A percentile compares a stretch with the other conserved stretches of the same genome.
Conservation (phyloP, 441 rosid genomes). For the Pelargonium citronellum region DNA sequence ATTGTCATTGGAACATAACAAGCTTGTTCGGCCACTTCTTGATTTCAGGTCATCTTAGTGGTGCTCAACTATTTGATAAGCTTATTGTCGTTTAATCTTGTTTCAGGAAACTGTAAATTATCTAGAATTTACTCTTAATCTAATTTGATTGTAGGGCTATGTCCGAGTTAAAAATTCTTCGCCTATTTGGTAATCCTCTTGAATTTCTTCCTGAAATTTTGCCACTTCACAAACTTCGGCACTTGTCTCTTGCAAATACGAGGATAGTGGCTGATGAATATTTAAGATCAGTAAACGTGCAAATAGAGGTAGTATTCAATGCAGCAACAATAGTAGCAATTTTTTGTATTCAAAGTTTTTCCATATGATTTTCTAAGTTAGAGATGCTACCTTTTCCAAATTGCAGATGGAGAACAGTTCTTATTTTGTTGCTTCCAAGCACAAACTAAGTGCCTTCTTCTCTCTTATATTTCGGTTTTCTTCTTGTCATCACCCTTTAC, state of each 20-base stretch:
- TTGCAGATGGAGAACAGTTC: constrained; percentile 84
- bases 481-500: constrained; percentile 93
- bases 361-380: constrained; percentile 17
- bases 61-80: constrained; percentile 16
- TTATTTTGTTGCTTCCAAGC: constrained; percentile 87
- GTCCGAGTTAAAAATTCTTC: constrained; percentile 73
- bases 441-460: constrained; percentile 95
- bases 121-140: constrained; percentile 23
- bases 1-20: constrained; percentile 88
- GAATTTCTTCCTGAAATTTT: constrained; percentile 96
- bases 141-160: constrained; percentile 76
- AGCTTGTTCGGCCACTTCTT: constrained; percentile 89
- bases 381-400: constrained; percentile 21
- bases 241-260: constrained; percentile 84
- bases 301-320: constrained; percentile 65
- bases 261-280: constrained; percentile 87
- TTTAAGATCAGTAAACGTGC: constrained; percentile 79
- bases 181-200: constrained; percentile 92
- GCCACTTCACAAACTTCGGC: constrained; percentile 79
- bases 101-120: constrained; percentile 15
- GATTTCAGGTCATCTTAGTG: constrained; percentile 76
- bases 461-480: constrained; percentile 96
- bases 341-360: constrained; percentile 12
- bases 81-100: constrained; percentile 14
- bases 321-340: constrained; percentile 14